These are phyloP conservation scores for Sphaerulina populicola DNA, from an alignment of 2,329 filamentous ascomycete genomes.

Conservation along the genomic window DNA sequence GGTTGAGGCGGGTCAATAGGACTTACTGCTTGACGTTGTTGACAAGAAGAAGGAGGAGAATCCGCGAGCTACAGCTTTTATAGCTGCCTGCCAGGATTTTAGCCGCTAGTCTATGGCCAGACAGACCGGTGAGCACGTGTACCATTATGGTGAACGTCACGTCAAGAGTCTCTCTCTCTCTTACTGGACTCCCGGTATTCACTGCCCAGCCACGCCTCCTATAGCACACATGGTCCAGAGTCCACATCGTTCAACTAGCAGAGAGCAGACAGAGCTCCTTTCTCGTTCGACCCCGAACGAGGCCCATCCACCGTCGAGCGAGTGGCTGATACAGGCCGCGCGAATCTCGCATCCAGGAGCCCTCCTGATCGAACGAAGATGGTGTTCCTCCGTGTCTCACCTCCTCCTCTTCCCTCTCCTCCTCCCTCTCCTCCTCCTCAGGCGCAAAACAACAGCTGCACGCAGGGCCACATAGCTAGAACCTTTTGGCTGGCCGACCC, in stretches of 20 bases:
- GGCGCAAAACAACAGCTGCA: not conserved
- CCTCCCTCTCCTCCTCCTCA: too few species aligned
- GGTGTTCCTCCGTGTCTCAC: not conserved
- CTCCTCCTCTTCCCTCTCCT: not conserved
- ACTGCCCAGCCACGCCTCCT: not conserved
- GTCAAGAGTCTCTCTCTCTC: too few species aligned
- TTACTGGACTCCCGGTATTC: not conserved
- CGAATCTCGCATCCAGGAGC: not conserved
- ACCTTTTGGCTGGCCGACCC: slow-evolving; percentile 21
- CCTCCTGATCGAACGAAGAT: not conserved
- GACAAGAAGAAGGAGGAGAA: not conserved
- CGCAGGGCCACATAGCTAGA: slow-evolving; percentile 13
- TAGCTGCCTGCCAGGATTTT: not conserved
- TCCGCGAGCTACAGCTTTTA: not conserved
- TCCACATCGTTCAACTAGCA: not conserved
- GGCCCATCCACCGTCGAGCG: not conserved
- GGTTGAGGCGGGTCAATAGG: not conserved
- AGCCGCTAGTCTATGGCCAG: not conserved
- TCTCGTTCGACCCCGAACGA: not conserved
- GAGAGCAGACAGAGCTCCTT: not conserved
- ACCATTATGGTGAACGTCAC: not conserved
- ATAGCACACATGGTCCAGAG: not conserved
- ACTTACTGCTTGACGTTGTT: slow-evolving; percentile 1
- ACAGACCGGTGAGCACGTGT: slow-evolving; percentile 1
- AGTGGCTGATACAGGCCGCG: not conserved